Base-by-base conservation (phyloP, 2,329 filamentous ascomycete genomes). In the Diaporthe amygdali region DNA sequence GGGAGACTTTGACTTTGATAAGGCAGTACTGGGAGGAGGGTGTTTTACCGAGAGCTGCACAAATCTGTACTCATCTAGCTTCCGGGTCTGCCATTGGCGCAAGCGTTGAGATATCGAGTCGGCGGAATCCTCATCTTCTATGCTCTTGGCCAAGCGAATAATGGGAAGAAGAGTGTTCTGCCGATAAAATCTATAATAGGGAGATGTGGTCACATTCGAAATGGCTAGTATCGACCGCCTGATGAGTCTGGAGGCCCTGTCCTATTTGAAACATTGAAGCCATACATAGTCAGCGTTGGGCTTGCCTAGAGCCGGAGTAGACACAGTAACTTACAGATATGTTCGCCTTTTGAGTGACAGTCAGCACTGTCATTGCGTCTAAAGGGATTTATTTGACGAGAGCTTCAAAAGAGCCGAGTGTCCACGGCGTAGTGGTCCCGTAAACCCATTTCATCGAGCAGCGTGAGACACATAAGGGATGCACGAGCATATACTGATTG, bases 131-230 rank as follows among this genome's bases (percentile, higher is more conserved):
- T 44, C 44, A 5, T 44, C 37, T 39, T 32, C 37, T 9, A 61
- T 39, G 25, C 55, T 61, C 15, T 46, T 44, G 22, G 39, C 55
- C 25, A 46, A 7, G 25, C 55, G 55, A 2, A 44, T 7, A 3
- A 61, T 61, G 25, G 55, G 55, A 9, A 61, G 37, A 20, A 61
- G 55, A 5, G 55, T 61, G 39, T 61, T 61, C n/a, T 61, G 55
- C 25, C 55, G 39, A n/a, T 61, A 61, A 39, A 61, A 46, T 17
- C 55, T 61, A 14, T 61, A 61, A 20, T 46, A 61, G n/a, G 55
- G 55, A 3, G 32, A 30, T 8, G 55, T 61, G 17, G 32, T 46
- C 5, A 46, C 39, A n/a, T 61, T 61, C 22, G 55, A 61, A 17
- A 61, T 32, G 15, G 37, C 39, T 9, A 30, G 2, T n/a, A 44